phyloP scores from a whole-genome alignment of 2,329 filamentous ascomycete genomes.

The Exophiala mesophila region DNA sequence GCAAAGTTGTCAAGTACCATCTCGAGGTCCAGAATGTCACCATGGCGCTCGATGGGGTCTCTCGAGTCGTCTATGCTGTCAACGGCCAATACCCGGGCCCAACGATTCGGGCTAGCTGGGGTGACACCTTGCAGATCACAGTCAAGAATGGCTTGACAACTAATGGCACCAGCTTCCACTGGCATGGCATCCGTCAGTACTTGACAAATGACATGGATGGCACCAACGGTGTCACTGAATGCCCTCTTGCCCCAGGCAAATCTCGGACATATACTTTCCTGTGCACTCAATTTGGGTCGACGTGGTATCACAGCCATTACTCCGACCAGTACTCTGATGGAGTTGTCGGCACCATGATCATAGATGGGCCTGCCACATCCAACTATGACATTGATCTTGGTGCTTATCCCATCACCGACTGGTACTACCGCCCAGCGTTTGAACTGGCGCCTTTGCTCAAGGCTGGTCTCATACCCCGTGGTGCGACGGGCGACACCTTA shows the following conservation, averaged over 20 bases:
- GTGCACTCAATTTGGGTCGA: slow-evolving; percentile 51
- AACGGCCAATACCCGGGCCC: slow-evolving; percentile 66
- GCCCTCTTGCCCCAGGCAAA: slow-evolving; percentile 49
- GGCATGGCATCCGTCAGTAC: slow-evolving; percentile 58
- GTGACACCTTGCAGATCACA: slow-evolving; percentile 50
- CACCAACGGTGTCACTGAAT: slow-evolving; percentile 49
- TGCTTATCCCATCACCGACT: slow-evolving; percentile 22
- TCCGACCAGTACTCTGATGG: slow-evolving; percentile 31
- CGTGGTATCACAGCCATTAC: slow-evolving; percentile 61
- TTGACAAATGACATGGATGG: slow-evolving; percentile 54
- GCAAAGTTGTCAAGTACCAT: slow-evolving; percentile 23
- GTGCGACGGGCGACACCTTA: slow-evolving; percentile 40
- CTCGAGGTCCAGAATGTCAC: slow-evolving; percentile 31
- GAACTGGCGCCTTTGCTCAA: slow-evolving; percentile 17
- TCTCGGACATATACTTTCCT: slow-evolving; percentile 55
- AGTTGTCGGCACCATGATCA: slow-evolving; percentile 23
- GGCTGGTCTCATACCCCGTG: slow-evolving; percentile 11
- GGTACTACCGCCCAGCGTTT: slow-evolving; percentile 18
- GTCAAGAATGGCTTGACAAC: slow-evolving; percentile 50
- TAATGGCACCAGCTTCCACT: slow-evolving; percentile 61
- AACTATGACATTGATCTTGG: slow-evolving; percentile 25
- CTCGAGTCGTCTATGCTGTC: slow-evolving; percentile 41
- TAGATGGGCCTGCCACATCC: slow-evolving; percentile 24
- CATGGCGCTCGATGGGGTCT: slow-evolving; percentile 43
- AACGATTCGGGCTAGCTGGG: slow-evolving; percentile 60